Percentiles rank a stretch among this genome's conserved stretches.
Evolutionary conservation across 257 asterid species (phyloP).

Genomic region (Nicotiana obtusifolia): DNA sequence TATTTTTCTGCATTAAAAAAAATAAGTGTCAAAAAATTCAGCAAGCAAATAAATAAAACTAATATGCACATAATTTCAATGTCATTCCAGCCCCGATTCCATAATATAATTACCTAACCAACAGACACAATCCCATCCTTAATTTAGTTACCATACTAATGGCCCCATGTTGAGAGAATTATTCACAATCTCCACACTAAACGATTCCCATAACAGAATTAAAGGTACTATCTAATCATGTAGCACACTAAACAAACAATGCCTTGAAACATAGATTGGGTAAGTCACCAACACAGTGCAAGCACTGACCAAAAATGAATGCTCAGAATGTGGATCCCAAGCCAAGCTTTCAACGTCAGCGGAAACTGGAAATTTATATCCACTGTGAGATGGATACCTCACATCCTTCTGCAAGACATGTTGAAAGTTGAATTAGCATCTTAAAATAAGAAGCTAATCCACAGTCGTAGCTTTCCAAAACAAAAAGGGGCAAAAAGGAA

Average conservation of each 20-base stretch:
- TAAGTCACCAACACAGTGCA: conserved; percentile 12
- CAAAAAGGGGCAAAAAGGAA: not conserved
- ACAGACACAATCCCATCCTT: not conserved
- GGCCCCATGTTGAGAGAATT: not conserved
- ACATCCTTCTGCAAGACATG: conserved; percentile 61
- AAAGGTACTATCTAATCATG: not conserved
- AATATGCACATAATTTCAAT: not conserved
- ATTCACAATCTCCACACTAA: not conserved
- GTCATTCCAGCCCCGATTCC: not conserved
- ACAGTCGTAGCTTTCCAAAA: not conserved
- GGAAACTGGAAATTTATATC: conserved; percentile 56
- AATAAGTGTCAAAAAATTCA: not conserved
- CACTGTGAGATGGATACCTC: conserved; percentile 41
- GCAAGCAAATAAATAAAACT: not conserved
- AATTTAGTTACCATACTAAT: not conserved
- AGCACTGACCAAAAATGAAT: conserved; percentile 83
- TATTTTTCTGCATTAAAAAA: not conserved
- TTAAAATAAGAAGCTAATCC: not conserved
- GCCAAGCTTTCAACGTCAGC: conserved; percentile 87
- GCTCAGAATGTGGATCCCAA: conserved; percentile 89
- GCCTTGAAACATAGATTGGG: not conserved
- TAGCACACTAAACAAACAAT: not conserved
- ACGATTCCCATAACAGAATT: not conserved
- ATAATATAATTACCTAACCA: not conserved
- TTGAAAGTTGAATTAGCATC: conserved; percentile 4